Base-by-base conservation (phyloP, 768 basidiomycete genomes). In the Botryobasidium botryosum region DNA sequence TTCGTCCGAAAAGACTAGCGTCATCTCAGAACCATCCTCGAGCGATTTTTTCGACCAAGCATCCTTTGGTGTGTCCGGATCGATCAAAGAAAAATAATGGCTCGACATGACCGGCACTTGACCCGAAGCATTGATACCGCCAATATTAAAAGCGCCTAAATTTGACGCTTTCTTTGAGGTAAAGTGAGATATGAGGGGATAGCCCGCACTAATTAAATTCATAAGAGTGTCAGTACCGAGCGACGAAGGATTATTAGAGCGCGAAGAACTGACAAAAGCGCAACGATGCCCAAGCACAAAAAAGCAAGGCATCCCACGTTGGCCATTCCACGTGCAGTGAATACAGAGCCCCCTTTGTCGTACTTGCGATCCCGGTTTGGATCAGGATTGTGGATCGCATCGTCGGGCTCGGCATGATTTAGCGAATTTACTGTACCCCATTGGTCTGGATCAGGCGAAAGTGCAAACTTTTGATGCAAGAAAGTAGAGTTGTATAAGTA, bases 1-100 rank as follows among this genome's bases (percentile, higher is more conserved):
- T 59, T 91, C 88, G 60, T 91, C 88, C 32, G 80, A 83, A 59
- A 86, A 91, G 3, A 87, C 75, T 6, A 92, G 68, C 45, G 55
- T 77, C 73, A 59, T 76, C 52, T 69, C 60, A 6, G 64, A 62
- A 21, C 78, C 69, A 51, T 77, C 67, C 35, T 59, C 62, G 3
- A 68, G 65, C 17, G 80, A 82, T 2, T 64, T 70, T 10, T 76
- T 68, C 27, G 73, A 71, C 45, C 62, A 59, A 7, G 64, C 79
- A 8, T 62, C 58, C 2, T 59, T 37, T 1, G 83, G 84, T 0
- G 92, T 97, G 27, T 77, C 80, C 2, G 53, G 43, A 61, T 99
- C 92, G 53, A 97, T 71, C 27, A 94, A 60, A 1, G 51, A 60
- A 1, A 77, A 47, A 36, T 43, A 42, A 18, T 40, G 36, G 31